Evolutionary conservation across 2,329 filamentous ascomycete species (phyloP).

Genomic region (Fusarium zealandicum): DNA sequence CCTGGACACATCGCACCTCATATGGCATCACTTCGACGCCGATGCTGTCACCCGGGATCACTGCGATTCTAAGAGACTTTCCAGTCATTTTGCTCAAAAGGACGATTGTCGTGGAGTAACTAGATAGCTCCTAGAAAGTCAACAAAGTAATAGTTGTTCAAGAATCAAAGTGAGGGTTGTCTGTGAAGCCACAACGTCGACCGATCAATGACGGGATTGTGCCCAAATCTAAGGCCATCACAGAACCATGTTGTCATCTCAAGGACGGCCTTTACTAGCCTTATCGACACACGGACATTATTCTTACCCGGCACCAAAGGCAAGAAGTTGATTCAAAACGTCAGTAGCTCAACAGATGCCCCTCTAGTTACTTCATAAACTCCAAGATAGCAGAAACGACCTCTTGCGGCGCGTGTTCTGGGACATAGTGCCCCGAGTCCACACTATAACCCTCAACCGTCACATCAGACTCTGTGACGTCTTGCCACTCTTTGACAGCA

Average conservation of each 20-base stretch:
- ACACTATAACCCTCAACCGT: slow-evolving; percentile 52
- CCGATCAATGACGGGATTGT: no score
- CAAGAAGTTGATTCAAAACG: no score
- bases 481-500: slow-evolving; percentile 58
- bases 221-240: no score
- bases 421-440: slow-evolving; percentile 57
- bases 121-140: no score
- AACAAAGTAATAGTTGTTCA: no score
- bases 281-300: no score
- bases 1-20: slow-evolving; percentile 66
- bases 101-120: no score
- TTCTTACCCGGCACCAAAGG: neutral
- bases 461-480: slow-evolving; percentile 49
- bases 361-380: slow-evolving; percentile 45
- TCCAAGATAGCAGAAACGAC: slow-evolving; percentile 51
- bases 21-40: slow-evolving; percentile 72
- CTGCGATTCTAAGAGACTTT: slow-evolving; percentile 57
- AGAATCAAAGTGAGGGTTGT: no score
- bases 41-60: slow-evolving; percentile 74
- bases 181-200: no score
- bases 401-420: slow-evolving; percentile 59
- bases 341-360: no score
- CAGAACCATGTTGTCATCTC: no score
- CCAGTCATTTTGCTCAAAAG: slow-evolving; percentile 44
- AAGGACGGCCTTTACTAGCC: no score